phyloP scores from a whole-genome alignment of 1,284 basidiomycete genomes.

The Thelephora terrestris region DNA sequence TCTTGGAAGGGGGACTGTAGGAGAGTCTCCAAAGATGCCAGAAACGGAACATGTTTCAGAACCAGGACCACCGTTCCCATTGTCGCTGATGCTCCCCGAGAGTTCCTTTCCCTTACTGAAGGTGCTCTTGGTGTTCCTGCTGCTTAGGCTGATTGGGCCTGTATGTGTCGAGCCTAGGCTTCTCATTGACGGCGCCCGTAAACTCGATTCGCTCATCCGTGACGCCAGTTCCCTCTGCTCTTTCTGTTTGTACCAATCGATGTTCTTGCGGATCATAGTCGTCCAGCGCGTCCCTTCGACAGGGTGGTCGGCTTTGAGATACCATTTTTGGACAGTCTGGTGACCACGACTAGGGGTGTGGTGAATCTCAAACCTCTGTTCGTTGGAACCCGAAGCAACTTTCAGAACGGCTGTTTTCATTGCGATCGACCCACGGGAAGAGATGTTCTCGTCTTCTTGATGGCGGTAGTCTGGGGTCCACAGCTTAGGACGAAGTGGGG shows the following conservation, averaged over 20 bases:
- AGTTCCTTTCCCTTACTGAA: background rate
- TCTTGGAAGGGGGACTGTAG: background rate
- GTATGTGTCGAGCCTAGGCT: background rate
- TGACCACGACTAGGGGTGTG: constrained; percentile 44
- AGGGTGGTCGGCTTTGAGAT: constrained; percentile 84
- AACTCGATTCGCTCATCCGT: constrained; percentile 22
- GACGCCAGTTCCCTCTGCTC: constrained; percentile 21
- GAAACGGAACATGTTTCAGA: constrained; percentile 11
- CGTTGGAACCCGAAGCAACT: constrained; percentile 38
- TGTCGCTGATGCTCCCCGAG: constrained; percentile 1
- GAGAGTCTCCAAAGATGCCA: constrained; percentile 5
- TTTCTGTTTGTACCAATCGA: constrained; percentile 47
- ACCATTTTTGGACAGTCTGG: constrained; percentile 65
- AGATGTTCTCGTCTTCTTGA: constrained; percentile 85
- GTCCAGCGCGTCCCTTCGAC: constrained; percentile 87
- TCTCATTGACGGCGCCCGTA: constrained; percentile 14
- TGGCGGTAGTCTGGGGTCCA: constrained; percentile 68
- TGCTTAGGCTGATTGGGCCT: too few species aligned
- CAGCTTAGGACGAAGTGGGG: constrained; percentile 6
- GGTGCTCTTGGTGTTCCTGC: too few species aligned
- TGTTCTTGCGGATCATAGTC: constrained; percentile 62
- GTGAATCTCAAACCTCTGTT: constrained; percentile 77
- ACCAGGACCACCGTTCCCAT: constrained; percentile 6
- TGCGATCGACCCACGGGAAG: constrained; percentile 82
- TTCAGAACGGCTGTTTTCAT: constrained; percentile 75